These are phyloP conservation scores for Hypoxylon sp. DNA, from an alignment of 2,329 filamentous ascomycete genomes.

Conservation along the genomic window DNA sequence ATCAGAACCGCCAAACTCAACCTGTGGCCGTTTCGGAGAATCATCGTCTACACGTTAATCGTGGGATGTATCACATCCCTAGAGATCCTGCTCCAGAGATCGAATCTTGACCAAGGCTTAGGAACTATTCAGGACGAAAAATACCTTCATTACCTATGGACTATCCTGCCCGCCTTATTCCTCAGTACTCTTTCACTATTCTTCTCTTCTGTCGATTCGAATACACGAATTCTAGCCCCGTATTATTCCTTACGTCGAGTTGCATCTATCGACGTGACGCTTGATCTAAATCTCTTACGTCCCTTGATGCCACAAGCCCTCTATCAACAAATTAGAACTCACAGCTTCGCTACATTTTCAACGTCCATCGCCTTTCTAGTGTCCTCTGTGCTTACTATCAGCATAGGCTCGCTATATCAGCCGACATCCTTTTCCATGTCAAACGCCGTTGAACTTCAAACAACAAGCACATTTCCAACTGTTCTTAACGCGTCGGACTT, in stretches of 20 bases:
- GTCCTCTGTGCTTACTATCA: background rate
- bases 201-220: background rate
- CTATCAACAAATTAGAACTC: background rate
- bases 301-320: background rate
- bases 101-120: background rate
- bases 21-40: background rate
- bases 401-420: background rate
- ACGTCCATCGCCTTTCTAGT: background rate
- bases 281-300: background rate
- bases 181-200: background rate
- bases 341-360: background rate
- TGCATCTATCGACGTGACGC: too few species aligned
- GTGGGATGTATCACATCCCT: background rate
- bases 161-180: background rate
- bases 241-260: background rate
- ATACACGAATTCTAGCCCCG: background rate
- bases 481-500: too few species aligned
- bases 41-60: background rate
- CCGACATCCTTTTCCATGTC: background rate
- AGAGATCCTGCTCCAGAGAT: background rate
- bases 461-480: background rate
- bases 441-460: background rate
- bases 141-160: background rate
- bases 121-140: background rate
- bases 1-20: too few species aligned